phyloP scores from a whole-genome alignment of 495 filamentous ascomycete genomes.

The Hypoxylon fragiforme region DNA sequence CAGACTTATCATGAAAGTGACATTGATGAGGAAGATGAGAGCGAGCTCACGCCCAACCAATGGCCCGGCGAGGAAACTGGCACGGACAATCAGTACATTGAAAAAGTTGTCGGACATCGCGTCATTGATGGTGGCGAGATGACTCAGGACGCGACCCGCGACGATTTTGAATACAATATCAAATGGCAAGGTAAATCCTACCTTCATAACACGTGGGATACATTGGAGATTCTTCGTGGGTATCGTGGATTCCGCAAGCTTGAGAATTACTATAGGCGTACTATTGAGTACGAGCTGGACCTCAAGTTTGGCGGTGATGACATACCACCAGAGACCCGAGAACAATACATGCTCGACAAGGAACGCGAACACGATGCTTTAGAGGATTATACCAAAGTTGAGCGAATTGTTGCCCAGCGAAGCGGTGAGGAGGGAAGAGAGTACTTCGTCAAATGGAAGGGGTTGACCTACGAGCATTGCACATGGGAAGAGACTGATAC shows the following conservation, averaged over 20 bases:
- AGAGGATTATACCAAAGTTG: constrained; percentile 83
- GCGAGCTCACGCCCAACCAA: constrained; percentile 60
- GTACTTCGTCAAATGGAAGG: constrained; percentile 93
- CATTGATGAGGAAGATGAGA: constrained; percentile 70
- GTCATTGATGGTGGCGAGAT: constrained; percentile 68
- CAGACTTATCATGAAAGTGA: constrained; percentile 85
- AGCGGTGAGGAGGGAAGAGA: constrained; percentile 75
- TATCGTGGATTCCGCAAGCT: constrained; percentile 77
- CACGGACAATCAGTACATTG: constrained; percentile 79
- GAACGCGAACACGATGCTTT: constrained; percentile 83
- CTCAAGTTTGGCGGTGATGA: constrained; percentile 68
- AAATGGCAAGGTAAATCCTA: constrained; percentile 98
- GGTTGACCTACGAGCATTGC: constrained; percentile 84
- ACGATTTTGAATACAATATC: constrained; percentile 91
- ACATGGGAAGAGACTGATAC: constrained; percentile 88
- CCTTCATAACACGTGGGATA: constrained; percentile 94
- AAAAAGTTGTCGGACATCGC: constrained; percentile 84
- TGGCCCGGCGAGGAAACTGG: constrained; percentile 62
- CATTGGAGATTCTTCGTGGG: constrained; percentile 62
- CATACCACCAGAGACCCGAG: constrained; percentile 79
- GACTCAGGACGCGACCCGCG: constrained; percentile 61
- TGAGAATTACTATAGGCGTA: constrained; percentile 90
- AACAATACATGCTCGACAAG: constrained; percentile 87
- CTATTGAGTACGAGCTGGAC: constrained; percentile 72
- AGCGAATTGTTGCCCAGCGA: constrained; percentile 83